These are phyloP conservation scores for Piper longum DNA, from an alignment of 164 flowering plant genomes.

Conservation along the genomic window DNA sequence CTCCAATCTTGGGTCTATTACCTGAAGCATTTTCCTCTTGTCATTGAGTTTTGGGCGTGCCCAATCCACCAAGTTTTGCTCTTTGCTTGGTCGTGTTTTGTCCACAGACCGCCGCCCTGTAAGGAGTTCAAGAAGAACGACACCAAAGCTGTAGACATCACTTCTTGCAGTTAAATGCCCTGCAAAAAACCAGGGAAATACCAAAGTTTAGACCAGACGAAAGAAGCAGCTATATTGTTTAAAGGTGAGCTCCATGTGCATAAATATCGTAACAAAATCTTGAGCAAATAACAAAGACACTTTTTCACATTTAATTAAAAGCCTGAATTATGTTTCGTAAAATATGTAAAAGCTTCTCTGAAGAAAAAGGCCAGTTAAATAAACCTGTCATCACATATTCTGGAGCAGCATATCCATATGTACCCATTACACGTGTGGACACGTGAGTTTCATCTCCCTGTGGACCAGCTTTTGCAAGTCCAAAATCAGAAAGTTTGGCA, in stretches of 20 bases:
- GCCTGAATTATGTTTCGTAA: not conserved
- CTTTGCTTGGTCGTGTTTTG: constrained; percentile 82
- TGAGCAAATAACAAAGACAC: not conserved
- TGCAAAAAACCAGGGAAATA: constrained; percentile 12
- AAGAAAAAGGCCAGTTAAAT: not conserved
- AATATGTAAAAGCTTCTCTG: not conserved
- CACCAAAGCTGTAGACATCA: constrained; percentile 96
- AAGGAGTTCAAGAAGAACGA: constrained; percentile 83
- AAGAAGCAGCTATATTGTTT: not conserved
- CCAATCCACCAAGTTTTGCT: constrained; percentile 95
- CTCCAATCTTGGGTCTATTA: constrained; percentile 85
- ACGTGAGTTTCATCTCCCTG: constrained; percentile 97
- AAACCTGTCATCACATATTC: constrained; percentile 98
- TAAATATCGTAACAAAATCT: not conserved
- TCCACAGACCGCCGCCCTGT: constrained; percentile 87
- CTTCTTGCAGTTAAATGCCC: constrained; percentile 94
- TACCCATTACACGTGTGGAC: constrained; percentile 95
- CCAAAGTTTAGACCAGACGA: not conserved
- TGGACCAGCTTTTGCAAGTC: constrained; percentile 96
- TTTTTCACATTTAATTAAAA: no score
- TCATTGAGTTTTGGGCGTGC: constrained; percentile 89
- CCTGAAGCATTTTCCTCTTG: constrained; percentile 76
- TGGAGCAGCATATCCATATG: constrained; percentile 96
- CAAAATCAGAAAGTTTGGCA: constrained; percentile 91
- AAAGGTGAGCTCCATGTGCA: not conserved